Evolutionary conservation across 352 stramenopile genomes (phyloP).

Genomic region (Pythium aquatile): DNA sequence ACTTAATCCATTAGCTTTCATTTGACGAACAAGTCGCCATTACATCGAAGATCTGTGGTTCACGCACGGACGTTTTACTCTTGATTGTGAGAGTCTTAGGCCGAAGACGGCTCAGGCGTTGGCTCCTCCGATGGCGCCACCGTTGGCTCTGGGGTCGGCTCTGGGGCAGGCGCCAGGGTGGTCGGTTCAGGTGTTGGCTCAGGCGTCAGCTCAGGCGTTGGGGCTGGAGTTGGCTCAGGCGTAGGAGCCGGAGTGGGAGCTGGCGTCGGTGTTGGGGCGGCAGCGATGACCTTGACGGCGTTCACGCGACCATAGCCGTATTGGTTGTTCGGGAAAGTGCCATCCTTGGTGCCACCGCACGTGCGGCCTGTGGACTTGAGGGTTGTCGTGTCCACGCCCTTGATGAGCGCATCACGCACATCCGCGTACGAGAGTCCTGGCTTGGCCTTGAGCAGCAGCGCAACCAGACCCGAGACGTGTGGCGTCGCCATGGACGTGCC

Average conservation of each 20-base stretch:
- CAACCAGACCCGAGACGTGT: conserved; percentile 27
- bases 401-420: neutral
- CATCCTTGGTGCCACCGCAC: neutral
- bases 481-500: conserved; percentile 35
- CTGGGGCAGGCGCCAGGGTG: too few relatives aligned
- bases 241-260: neutral
- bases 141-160: neutral
- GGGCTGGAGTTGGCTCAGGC: neutral
- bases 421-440: neutral
- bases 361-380: neutral
- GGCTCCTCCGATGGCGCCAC: neutral
- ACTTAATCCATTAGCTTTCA: neutral
- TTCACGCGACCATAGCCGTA: conserved; percentile 33
- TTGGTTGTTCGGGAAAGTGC: conserved; percentile 28
- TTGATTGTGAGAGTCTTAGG: neutral
- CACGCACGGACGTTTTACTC: too few relatives aligned
- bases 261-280: neutral
- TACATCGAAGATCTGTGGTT: neutral
- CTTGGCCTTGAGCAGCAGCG: conserved; percentile 18
- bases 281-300: neutral
- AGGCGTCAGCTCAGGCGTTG: neutral
- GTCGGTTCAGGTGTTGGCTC: neutral
- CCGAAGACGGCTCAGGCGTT: neutral
- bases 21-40: neutral
- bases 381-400: neutral